These are phyloP conservation scores for Henckelia pumila DNA, from an alignment of 257 asterid genomes.

Conservation along the genomic window DNA sequence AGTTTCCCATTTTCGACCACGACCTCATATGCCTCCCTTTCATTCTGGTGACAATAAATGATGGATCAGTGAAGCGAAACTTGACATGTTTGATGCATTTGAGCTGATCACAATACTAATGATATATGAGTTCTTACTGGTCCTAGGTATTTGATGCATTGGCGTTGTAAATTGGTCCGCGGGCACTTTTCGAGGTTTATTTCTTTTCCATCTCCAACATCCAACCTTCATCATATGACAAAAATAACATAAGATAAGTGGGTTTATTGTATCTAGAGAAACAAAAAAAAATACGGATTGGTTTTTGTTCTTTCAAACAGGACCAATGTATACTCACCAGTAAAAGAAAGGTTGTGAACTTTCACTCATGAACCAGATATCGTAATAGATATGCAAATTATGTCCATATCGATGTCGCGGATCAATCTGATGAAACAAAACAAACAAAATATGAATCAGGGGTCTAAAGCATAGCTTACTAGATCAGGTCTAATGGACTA, in stretches of 20 bases:
- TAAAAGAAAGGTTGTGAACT: constrained; percentile 52
- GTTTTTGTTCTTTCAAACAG: neutral
- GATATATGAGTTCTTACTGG: constrained; percentile 38
- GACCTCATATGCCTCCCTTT: constrained; percentile 26
- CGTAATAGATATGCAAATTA: constrained; percentile 51
- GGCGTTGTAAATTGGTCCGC: constrained; percentile 36
- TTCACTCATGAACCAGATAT: constrained; percentile 48
- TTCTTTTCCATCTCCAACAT: constrained; percentile 58
- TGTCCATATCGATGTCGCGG: constrained; percentile 62
- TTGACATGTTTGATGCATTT: neutral
- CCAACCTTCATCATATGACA: constrained; percentile 43
- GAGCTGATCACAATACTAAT: neutral
- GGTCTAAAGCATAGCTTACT: neutral
- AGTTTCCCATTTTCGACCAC: constrained; percentile 27
- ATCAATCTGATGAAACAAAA: constrained; percentile 36
- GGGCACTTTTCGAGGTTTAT: constrained; percentile 45
- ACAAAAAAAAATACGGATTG: no score
- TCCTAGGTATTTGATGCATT: constrained; percentile 50
- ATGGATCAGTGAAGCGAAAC: neutral
- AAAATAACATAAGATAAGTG: neutral
- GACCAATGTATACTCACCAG: constrained; percentile 36
- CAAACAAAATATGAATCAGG: neutral
- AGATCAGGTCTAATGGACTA: neutral
- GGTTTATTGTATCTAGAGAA: no score
- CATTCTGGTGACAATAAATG: constrained; percentile 15